Base-by-base conservation (phyloP, 164 flowering plant genomes). In the Buxus sempervirens region DNA sequence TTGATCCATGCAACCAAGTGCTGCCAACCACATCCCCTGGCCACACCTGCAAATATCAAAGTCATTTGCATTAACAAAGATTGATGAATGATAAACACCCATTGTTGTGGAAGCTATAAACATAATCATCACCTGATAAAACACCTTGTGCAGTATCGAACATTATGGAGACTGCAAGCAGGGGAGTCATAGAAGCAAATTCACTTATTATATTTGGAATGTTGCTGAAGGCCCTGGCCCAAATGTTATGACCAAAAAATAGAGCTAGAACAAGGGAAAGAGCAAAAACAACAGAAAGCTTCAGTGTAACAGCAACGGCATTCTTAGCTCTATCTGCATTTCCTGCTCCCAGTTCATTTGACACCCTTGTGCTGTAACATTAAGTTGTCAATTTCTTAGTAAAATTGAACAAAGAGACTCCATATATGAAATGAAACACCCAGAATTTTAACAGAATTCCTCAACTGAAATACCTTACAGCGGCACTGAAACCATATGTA, bases 11-110 rank as follows among this genome's bases (percentile, higher is more conserved):
- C 83, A 0, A 83, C 96, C 75, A 88, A 67, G 48, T 88, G 90
- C 79, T 94, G 98, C 97, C 92, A 91, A 7, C 96, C 98, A 70
- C 98, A 91, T 64, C 98, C 98, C 70, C 98, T 83, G 7, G 92
- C 77, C 68, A 87, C 97, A 26, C 97, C 98, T 94, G 80, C 49
- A 66, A n/a, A 51, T 62, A 66, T 18, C 18, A 36, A 27, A 32
- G 1, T 28, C 53, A 26, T 2, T 56, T 7, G 0, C 25, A 67
- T 19, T n/a, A 48, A 9, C 5, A 24, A 54, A 20, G 21, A 54
- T 19, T 6, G 10, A 45, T 5, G 25, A 5, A 41, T 9, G 54
- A 63, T 38, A 38, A 54, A n/a, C 48, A 54, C 18, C 21, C 12
- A 63, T 27, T 20, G 28, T 15, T n/a, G 48, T 45, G 38, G 18